phyloP scores from a whole-genome alignment of 2,329 filamentous ascomycete species.

The Erysiphe pisi region DNA sequence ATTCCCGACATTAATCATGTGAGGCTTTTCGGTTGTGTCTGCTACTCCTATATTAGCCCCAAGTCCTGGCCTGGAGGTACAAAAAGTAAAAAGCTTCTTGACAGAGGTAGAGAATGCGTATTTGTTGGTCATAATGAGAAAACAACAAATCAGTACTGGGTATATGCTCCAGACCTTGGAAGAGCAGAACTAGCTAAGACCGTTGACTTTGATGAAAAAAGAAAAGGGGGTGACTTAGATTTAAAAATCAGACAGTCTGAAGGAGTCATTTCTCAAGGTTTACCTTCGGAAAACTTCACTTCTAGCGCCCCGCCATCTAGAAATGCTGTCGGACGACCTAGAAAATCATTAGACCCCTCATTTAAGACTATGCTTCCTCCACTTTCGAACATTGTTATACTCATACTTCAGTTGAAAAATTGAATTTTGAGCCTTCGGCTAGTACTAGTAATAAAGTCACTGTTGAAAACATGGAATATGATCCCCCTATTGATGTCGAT shows the following conservation, averaged over 20 bases:
- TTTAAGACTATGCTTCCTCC: too few relatives aligned
- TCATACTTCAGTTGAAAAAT: too few relatives aligned
- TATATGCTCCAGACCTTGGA: slow-evolving; percentile 21
- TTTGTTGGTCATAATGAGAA: slow-evolving; percentile 16
- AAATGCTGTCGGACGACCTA: slow-evolving; percentile 13
- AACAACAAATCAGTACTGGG: slow-evolving; percentile 18
- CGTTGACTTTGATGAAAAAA: slow-evolving; percentile 16
- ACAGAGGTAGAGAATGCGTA: slow-evolving; percentile 5
- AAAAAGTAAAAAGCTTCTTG: neutral
- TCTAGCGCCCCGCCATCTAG: neutral
- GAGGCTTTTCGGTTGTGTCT: neutral
- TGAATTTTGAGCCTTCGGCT: too few relatives aligned
- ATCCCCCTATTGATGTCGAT: too few relatives aligned
- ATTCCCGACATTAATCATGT: neutral
- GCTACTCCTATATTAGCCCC: slow-evolving; percentile 1
- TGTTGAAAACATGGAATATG: too few relatives aligned
- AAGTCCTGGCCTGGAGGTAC: neutral
- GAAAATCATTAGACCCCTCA: neutral
- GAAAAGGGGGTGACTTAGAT: slow-evolving; percentile 7
- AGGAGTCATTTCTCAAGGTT: slow-evolving; percentile 14
- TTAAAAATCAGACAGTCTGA: slow-evolving; percentile 12
- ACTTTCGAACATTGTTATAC: too few relatives aligned
- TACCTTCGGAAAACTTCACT: neutral
- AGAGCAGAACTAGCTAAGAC: slow-evolving; percentile 8
- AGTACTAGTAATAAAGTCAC: too few relatives aligned